Conservation (phyloP, 2,329 filamentous ascomycete genomes). For the Elsinoe fawcettii region DNA sequence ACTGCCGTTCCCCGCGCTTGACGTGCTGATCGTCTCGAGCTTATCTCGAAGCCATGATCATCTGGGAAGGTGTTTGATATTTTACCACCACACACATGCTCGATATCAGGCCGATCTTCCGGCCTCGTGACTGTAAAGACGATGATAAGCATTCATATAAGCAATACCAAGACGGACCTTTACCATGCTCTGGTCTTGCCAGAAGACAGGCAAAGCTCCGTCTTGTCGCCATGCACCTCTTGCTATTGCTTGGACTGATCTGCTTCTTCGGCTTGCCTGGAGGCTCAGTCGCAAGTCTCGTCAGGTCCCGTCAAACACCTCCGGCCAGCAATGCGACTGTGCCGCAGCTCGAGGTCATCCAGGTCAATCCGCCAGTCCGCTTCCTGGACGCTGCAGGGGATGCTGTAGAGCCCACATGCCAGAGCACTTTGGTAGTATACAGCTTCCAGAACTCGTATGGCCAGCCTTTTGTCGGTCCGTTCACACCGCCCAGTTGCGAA, state of each 20-base stretch:
- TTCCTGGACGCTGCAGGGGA: conserved; percentile 36
- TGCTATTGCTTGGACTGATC: neutral
- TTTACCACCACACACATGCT: conserved; percentile 3
- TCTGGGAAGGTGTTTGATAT: conserved; percentile 12
- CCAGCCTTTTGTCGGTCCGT: conserved; percentile 61
- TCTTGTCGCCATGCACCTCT: neutral
- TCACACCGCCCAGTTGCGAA: conserved; percentile 57
- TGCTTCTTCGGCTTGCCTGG: neutral
- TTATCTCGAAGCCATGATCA: conserved; percentile 12
- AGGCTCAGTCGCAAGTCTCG: neutral
- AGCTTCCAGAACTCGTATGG: conserved; percentile 67
- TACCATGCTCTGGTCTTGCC: neutral
- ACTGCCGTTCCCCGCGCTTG: neutral
- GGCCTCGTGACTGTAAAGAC: neutral
- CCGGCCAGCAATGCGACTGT: neutral
- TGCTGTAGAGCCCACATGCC: conserved; percentile 34
- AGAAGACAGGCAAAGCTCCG: neutral
- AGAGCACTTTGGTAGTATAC: conserved; percentile 59
- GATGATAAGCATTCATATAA: conserved; percentile 11
- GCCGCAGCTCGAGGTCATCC: conserved; percentile 54
- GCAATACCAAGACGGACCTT: conserved; percentile 4
- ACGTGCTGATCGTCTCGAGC: conserved; percentile 4
- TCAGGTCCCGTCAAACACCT: neutral
- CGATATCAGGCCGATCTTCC: neutral
- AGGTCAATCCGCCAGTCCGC: conserved; percentile 60